Percentiles rank a stretch among this genome's conserved stretches.
Evolutionary conservation across 2,329 filamentous ascomycete genomes (phyloP).

Genomic region (Penicillium crustosum): DNA sequence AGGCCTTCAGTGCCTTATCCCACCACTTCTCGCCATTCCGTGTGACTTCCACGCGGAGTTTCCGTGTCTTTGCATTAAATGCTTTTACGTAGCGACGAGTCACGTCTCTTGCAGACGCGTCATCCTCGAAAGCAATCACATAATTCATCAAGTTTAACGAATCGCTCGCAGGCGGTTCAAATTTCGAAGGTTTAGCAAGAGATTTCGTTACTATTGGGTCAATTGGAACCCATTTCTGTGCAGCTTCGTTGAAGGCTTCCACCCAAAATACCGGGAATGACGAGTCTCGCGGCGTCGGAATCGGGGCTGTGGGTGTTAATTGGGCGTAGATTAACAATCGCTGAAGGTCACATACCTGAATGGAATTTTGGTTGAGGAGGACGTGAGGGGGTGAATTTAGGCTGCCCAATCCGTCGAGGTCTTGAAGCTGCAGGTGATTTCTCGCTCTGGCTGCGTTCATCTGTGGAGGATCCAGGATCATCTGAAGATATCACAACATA

Average conservation of each 20-base stretch:
- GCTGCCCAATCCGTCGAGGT: constrained; percentile 37
- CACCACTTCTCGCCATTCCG: constrained; percentile 59
- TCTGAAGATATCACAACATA: constrained; percentile 42
- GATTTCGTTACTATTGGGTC: constrained; percentile 81
- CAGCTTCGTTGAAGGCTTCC: constrained; percentile 79
- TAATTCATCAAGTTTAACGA: constrained; percentile 76
- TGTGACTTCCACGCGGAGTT: constrained; percentile 71
- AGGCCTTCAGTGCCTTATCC: constrained; percentile 45
- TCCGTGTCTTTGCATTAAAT: constrained; percentile 87
- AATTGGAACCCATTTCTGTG: constrained; percentile 88
- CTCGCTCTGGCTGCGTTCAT: constrained; percentile 22
- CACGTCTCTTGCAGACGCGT: constrained; percentile 77
- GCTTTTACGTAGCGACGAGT: constrained; percentile 84
- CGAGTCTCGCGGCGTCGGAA: constrained; percentile 63
- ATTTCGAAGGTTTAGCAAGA: constrained; percentile 69
- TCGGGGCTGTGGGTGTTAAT: constrained; percentile 34
- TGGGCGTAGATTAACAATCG: background rate
- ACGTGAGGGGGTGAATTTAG: constrained; percentile 31
- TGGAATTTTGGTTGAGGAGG: constrained; percentile 17
- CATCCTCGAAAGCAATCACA: constrained; percentile 79
- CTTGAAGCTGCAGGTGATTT: constrained; percentile 21
- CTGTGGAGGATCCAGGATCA: constrained; percentile 32
- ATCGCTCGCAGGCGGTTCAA: constrained; percentile 83
- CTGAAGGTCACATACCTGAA: constrained; percentile 20
- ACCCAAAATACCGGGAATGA: constrained; percentile 89